These are phyloP conservation scores for Protomyces gravidus DNA, from an alignment of 1,139 yeast genomes.

Conservation along the genomic window DNA sequence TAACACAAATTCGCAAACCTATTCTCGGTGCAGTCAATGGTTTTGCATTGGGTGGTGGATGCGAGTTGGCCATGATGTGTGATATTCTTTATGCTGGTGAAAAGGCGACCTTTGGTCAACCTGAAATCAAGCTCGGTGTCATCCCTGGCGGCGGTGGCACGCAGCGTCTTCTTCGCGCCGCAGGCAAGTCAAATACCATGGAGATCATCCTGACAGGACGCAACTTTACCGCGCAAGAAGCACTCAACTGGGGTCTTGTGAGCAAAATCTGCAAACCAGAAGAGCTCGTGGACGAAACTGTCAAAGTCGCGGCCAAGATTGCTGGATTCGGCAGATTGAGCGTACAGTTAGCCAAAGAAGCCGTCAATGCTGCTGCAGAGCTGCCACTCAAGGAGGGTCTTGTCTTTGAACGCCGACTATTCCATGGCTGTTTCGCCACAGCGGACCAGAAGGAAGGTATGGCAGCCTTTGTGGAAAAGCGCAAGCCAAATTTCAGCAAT, in stretches of 20 bases:
- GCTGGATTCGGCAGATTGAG: constrained; percentile 47
- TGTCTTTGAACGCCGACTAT: constrained; percentile 46
- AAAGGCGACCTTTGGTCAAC: constrained; percentile 52
- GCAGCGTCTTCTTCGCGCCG: constrained; percentile 47
- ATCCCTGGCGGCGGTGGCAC: constrained; percentile 56
- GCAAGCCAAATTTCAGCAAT: constrained; percentile 44
- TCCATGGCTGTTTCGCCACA: constrained; percentile 48
- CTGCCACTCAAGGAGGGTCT: constrained; percentile 44
- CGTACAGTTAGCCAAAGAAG: constrained; percentile 48
- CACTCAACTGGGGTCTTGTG: constrained; percentile 51
- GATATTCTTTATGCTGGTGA: constrained; percentile 52
- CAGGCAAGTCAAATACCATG: constrained; percentile 51
- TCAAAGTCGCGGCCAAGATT: constrained; percentile 47
- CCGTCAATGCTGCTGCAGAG: constrained; percentile 46
- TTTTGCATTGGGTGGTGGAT: constrained; percentile 54
- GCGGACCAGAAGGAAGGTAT: constrained; percentile 51
- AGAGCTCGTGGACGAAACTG: constrained; percentile 45
- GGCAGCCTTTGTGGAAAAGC: constrained; percentile 50
- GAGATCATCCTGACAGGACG: constrained; percentile 50
- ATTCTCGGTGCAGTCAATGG: constrained; percentile 54
- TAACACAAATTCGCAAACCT: constrained; percentile 45
- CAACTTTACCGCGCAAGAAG: constrained; percentile 46
- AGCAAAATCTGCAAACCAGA: constrained; percentile 46
- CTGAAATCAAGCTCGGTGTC: constrained; percentile 52
- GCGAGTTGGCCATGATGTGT: constrained; percentile 52